Evolutionary conservation across 495 filamentous ascomycete genomes (phyloP).

Genomic region (Parathielavia hyrcaniae): DNA sequence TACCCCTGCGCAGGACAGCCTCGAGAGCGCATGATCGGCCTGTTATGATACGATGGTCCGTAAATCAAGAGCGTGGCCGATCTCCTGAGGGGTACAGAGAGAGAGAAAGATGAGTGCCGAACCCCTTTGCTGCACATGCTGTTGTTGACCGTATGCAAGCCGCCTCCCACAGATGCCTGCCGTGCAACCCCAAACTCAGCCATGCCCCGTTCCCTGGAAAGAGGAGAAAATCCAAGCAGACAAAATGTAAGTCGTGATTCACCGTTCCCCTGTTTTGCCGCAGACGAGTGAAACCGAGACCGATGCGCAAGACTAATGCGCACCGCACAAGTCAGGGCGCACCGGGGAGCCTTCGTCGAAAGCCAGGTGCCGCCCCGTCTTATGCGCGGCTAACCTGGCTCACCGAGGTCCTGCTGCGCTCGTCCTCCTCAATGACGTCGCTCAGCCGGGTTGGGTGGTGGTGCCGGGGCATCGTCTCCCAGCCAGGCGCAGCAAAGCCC

Average conservation of each 20-base stretch:
- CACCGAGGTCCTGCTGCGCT: conserved; percentile 55
- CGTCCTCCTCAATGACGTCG: conserved; percentile 85
- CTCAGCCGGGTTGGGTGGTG: conserved; percentile 92
- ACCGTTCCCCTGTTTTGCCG: not conserved
- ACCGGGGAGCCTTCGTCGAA: no score
- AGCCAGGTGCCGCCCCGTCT: no score
- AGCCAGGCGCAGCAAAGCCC: conserved; percentile 63
- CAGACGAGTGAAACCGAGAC: no score
- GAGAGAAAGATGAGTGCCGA: not conserved
- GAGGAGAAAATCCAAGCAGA: conserved; percentile 5
- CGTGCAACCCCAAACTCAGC: conserved; percentile 5
- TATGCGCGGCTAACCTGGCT: conserved; percentile 45
- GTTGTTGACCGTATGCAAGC: conserved; percentile 2
- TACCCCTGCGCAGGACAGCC: no score
- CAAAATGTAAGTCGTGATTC: conserved; percentile 7
- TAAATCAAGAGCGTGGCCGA: not conserved
- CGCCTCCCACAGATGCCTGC: conserved; percentile 9
- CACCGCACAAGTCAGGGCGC: no score
- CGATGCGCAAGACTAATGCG: no score
- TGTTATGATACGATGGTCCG: no score
- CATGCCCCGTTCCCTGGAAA: not conserved
- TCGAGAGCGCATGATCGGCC: no score
- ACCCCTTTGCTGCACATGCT: not conserved
- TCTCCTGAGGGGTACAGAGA: not conserved
- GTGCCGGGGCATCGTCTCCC: conserved; percentile 79